Evolutionary conservation across 805 yeast genomes (phyloP).

Genomic region (Kazachstania psychrophila): DNA sequence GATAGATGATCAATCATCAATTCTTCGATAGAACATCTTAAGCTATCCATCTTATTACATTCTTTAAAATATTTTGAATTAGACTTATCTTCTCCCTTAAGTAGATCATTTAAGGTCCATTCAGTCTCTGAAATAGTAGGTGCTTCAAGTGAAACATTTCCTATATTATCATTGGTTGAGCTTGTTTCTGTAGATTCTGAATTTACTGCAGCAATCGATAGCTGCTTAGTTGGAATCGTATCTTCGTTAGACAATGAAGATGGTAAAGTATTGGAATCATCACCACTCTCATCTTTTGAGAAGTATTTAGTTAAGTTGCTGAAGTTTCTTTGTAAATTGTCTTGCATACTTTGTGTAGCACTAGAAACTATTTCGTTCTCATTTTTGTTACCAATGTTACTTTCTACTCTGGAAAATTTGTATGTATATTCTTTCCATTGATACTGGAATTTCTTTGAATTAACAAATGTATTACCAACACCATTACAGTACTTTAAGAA

Average conservation of each 20-base stretch:
- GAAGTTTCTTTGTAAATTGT: background rate
- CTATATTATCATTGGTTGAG: background rate
- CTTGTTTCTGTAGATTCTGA: background rate
- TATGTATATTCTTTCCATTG: constrained; percentile 75
- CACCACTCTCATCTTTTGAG: background rate
- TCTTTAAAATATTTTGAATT: constrained; percentile 48
- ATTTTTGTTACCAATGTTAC: background rate
- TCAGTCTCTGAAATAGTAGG: constrained; percentile 28
- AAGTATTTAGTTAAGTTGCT: constrained; percentile 1
- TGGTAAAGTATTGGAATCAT: background rate
- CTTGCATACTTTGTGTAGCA: too few relatives aligned
- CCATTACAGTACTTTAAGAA: constrained; percentile 44
- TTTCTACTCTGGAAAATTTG: constrained; percentile 38
- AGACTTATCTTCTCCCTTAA: constrained; percentile 47
- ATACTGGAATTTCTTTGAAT: constrained; percentile 61
- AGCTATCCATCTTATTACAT: constrained; percentile 50
- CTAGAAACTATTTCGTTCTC: too few relatives aligned
- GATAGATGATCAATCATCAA: constrained; percentile 58
- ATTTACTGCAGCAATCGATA: background rate
- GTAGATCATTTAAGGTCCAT: constrained; percentile 41
- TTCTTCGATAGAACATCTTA: constrained; percentile 69
- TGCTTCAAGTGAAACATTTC: background rate
- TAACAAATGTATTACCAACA: constrained; percentile 66
- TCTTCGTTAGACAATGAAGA: background rate
- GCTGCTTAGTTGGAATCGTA: background rate